Percentiles rank a stretch among this genome's conserved stretches.
These are phyloP conservation scores for Aspergillus nomiae DNA, from an alignment of 2,329 filamentous ascomycete genomes.

Conservation along the genomic window DNA sequence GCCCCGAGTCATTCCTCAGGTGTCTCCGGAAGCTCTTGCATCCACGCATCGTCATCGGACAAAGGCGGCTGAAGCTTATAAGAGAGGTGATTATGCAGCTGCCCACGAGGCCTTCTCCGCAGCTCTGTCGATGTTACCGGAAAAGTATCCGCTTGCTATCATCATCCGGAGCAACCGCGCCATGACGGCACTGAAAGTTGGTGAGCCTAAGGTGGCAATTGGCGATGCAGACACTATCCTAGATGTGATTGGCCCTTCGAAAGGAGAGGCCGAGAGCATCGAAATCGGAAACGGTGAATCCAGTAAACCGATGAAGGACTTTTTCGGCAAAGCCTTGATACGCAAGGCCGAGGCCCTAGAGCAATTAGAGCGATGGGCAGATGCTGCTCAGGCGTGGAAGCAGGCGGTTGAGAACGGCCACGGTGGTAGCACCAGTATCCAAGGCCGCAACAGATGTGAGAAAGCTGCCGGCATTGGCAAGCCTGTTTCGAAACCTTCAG, in stretches of 20 bases:
- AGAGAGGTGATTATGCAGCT: slow-evolving; percentile 85
- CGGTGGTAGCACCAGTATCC: slow-evolving; percentile 80
- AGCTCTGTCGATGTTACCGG: slow-evolving; percentile 73
- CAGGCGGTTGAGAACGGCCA: slow-evolving; percentile 80
- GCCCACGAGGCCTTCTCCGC: slow-evolving; percentile 81
- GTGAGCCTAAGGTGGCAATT: slow-evolving; percentile 85
- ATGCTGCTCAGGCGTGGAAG: slow-evolving; percentile 80
- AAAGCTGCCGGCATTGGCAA: slow-evolving; percentile 74
- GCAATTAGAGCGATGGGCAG: slow-evolving; percentile 90
- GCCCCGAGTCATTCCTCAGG: slow-evolving; percentile 58
- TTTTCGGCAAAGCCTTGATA: slow-evolving; percentile 90
- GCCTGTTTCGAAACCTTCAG: slow-evolving; percentile 47
- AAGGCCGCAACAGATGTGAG: slow-evolving; percentile 86
- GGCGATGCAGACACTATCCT: slow-evolving; percentile 81
- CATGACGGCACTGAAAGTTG: slow-evolving; percentile 85
- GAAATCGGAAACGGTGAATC: slow-evolving; percentile 65
- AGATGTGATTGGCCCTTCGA: slow-evolving; percentile 73
- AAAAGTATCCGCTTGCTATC: slow-evolving; percentile 79
- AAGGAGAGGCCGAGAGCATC: slow-evolving; percentile 79
- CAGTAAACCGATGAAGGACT: slow-evolving; percentile 83
- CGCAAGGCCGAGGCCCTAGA: slow-evolving; percentile 95
- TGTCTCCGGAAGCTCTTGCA: slow-evolving; percentile 70
- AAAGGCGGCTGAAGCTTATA: slow-evolving; percentile 85
- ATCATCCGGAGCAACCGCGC: slow-evolving; percentile 91
- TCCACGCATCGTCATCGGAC: slow-evolving; percentile 77